Percentiles rank a stretch among this genome's conserved stretches.
phyloP scores from a whole-genome alignment of 176 grass and related monocot genomes.

The Musa itinerans region DNA sequence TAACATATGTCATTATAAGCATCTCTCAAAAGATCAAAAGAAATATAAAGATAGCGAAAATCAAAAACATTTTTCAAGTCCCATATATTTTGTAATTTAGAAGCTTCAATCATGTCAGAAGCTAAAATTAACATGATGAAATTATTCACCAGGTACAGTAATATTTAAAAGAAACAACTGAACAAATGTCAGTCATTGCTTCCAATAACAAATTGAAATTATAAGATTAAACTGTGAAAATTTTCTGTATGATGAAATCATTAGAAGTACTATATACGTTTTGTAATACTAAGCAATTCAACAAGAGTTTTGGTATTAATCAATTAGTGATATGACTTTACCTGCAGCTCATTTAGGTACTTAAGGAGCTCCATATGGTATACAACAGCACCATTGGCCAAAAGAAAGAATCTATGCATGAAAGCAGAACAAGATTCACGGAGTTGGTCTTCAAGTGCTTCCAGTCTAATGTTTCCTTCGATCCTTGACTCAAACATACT shows the following conservation, averaged over 20 bases:
- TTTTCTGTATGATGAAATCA: not conserved
- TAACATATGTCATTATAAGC: too few species aligned
- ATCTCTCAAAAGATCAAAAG: too few species aligned
- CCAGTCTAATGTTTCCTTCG: constrained; percentile 36
- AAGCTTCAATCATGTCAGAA: too few species aligned
- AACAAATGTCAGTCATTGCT: too few species aligned
- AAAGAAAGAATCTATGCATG: constrained; percentile 54
- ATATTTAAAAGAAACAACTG: too few species aligned
- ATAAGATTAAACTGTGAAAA: too few species aligned
- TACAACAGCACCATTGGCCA: constrained; percentile 45
- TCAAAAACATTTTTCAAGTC: too few species aligned
- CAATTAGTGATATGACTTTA: constrained; percentile 13
- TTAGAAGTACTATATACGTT: not conserved
- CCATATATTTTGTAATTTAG: too few species aligned
- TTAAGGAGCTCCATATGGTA: constrained; percentile 52
- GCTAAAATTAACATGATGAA: too few species aligned
- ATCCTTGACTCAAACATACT: constrained; percentile 52
- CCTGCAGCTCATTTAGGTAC: constrained; percentile 58
- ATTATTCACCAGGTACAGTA: too few species aligned
- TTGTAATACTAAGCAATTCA: not conserved
- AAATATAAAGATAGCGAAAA: too few species aligned
- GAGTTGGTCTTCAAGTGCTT: constrained; percentile 58
- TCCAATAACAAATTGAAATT: too few species aligned
- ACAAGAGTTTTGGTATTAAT: not conserved
- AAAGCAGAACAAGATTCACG: constrained; percentile 52